Evolutionary conservation across 1,284 basidiomycete genomes (phyloP).

Genomic region (Trichosporon ovoides): DNA sequence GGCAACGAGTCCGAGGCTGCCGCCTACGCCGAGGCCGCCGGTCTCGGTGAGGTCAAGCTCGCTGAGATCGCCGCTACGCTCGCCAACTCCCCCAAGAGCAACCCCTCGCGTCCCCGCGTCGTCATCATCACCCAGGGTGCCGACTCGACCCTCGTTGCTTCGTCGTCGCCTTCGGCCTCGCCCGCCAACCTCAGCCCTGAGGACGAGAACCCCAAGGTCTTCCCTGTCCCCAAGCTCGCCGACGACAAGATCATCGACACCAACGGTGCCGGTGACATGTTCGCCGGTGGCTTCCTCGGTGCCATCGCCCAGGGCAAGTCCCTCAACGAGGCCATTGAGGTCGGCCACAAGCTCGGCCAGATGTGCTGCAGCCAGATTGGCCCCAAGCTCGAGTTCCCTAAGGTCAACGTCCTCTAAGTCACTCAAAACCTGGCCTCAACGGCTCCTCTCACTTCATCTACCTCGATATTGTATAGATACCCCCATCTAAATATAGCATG

Average conservation of each 20-base stretch:
- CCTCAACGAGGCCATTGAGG: constrained; percentile 66
- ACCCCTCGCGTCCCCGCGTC: constrained; percentile 66
- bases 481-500: constrained; percentile 11
- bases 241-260: constrained; percentile 85
- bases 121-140: constrained; percentile 93
- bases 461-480: background rate
- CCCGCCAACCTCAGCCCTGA: constrained; percentile 42
- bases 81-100: constrained; percentile 60
- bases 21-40: constrained; percentile 69
- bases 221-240: constrained; percentile 60
- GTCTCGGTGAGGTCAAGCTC: constrained; percentile 58
- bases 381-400: constrained; percentile 42
- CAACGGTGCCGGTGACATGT: constrained; percentile 98
- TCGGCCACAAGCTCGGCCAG: constrained; percentile 81
- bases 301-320: constrained; percentile 75
- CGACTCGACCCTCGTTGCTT: constrained; percentile 72
- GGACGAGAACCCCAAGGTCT: constrained; percentile 54
- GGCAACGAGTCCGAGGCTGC: constrained; percentile 94
- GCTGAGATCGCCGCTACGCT: constrained; percentile 65
- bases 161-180: constrained; percentile 56
- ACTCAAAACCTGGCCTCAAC: constrained; percentile 13
- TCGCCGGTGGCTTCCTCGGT: constrained; percentile 94
- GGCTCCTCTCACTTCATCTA: constrained; percentile 6
- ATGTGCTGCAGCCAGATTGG: constrained; percentile 83
- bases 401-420: constrained; percentile 36